A percentile compares a stretch with the other conserved stretches of the same genome.
Evolutionary conservation across 2,329 filamentous ascomycete genomes (phyloP).

Genomic region (Penicillium sp.): DNA sequence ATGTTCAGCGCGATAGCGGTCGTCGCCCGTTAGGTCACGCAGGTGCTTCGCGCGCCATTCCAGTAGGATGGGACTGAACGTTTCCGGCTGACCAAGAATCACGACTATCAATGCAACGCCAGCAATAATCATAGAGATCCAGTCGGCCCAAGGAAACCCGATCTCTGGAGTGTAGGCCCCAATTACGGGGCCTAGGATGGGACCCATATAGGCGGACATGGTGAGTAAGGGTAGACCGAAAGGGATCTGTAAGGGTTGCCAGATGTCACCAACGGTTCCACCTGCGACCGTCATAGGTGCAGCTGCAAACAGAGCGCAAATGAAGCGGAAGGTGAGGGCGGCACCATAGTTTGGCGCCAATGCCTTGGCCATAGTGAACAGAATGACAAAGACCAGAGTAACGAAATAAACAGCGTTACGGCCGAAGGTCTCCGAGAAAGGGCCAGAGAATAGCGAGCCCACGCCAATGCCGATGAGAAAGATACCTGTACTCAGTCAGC

Average conservation of each 20-base stretch:
- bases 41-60: slow-evolving; percentile 46
- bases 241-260: slow-evolving; percentile 47
- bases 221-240: slow-evolving; percentile 53
- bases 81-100: slow-evolving; percentile 51
- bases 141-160: slow-evolving; percentile 45
- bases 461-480: slow-evolving; percentile 48
- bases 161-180: slow-evolving; percentile 16
- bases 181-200: slow-evolving; percentile 24
- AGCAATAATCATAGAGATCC: slow-evolving; percentile 45
- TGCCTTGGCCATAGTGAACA: slow-evolving; percentile 51
- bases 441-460: slow-evolving; percentile 51
- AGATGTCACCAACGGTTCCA: slow-evolving; percentile 49
- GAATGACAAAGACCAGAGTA: slow-evolving; percentile 47
- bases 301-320: slow-evolving; percentile 50
- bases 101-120: slow-evolving; percentile 35
- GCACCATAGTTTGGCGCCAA: slow-evolving; percentile 51
- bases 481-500: not conserved
- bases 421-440: slow-evolving; percentile 50
- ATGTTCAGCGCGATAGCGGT: slow-evolving; percentile 46
- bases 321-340: slow-evolving; percentile 51
- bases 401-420: slow-evolving; percentile 53
- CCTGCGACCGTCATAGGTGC: slow-evolving; percentile 48
- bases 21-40: slow-evolving; percentile 43
- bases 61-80: slow-evolving; percentile 47
- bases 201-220: slow-evolving; percentile 43